Conservation (phyloP, 225 moss, liverwort and hornwort genomes). For the Straminergon stramineum region DNA sequence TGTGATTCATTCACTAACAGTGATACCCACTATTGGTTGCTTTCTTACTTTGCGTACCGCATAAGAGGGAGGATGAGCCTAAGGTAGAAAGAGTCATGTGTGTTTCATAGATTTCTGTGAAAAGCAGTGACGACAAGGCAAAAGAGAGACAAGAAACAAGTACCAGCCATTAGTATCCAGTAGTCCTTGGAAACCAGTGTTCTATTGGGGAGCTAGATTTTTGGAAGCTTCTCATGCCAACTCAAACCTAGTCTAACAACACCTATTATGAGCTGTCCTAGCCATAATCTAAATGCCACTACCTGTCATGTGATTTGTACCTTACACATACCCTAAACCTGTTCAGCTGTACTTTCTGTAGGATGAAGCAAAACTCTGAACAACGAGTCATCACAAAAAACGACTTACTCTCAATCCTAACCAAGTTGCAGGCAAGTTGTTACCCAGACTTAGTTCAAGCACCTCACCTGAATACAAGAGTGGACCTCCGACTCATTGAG, state of each 20-base stretch:
- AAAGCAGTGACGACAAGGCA: neutral
- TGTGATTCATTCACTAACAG: neutral
- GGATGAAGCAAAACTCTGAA: neutral
- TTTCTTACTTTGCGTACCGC: neutral
- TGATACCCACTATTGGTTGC: neutral
- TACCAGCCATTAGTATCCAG: neutral
- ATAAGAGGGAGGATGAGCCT: neutral
- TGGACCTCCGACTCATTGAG: constrained; percentile 69
- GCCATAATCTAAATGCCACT: neutral
- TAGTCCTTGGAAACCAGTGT: neutral
- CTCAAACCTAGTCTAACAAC: neutral
- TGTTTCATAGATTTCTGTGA: neutral
- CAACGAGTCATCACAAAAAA: neutral
- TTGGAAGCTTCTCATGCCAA: neutral
- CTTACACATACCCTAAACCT: neutral
- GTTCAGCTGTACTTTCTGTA: neutral
- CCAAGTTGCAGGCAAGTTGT: neutral
- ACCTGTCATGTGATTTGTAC: neutral
- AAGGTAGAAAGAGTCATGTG: neutral
- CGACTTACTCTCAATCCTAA: neutral
- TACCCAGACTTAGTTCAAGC: neutral
- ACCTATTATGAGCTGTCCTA: neutral
- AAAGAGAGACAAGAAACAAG: neutral
- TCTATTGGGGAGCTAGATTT: neutral
- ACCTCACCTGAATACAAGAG: constrained; percentile 67